Evolutionary conservation across 257 asterid genomes (phyloP).

Genomic region (Vinca minor): DNA sequence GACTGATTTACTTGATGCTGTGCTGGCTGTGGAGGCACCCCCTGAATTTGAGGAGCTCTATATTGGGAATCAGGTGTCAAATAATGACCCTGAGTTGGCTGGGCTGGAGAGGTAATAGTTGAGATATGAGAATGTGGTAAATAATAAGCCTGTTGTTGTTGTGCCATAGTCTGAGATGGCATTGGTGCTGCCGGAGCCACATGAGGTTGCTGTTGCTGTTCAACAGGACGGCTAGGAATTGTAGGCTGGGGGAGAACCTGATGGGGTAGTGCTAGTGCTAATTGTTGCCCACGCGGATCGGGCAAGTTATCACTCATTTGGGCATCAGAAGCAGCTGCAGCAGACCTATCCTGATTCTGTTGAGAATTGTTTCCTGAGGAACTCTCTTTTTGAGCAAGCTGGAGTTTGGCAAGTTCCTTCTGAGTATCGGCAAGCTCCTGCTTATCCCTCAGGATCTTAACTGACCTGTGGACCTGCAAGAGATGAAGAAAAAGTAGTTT

Average conservation of each 20-base stretch:
- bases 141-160: conserved; percentile 45
- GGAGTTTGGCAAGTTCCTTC: conserved; percentile 88
- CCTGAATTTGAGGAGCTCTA: conserved; percentile 49
- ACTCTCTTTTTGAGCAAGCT: conserved; percentile 68
- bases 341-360: conserved; percentile 52
- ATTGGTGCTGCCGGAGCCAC: conserved; percentile 50
- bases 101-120: conserved; percentile 31
- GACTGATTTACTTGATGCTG: conserved; percentile 57
- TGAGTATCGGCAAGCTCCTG: conserved; percentile 93
- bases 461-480: conserved; percentile 82
- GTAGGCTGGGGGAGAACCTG: conserved; percentile 51
- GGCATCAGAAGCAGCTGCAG: conserved; percentile 45
- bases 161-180: conserved; percentile 51
- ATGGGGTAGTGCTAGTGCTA: conserved; percentile 89
- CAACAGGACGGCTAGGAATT: conserved; percentile 35
- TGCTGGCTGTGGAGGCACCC: conserved; percentile 38
- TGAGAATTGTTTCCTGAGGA: conserved; percentile 36
- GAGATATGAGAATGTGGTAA: conserved; percentile 45
- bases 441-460: conserved; percentile 84
- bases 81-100: conserved; percentile 53
- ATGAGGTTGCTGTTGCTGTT: conserved; percentile 57
- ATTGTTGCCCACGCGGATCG: conserved; percentile 53
- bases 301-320: conserved; percentile 41
- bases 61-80: conserved; percentile 36
- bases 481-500: neutral